These are phyloP conservation scores for Nicotiana tabacum DNA, from an alignment of 257 asterid species.

Conservation along the genomic window DNA sequence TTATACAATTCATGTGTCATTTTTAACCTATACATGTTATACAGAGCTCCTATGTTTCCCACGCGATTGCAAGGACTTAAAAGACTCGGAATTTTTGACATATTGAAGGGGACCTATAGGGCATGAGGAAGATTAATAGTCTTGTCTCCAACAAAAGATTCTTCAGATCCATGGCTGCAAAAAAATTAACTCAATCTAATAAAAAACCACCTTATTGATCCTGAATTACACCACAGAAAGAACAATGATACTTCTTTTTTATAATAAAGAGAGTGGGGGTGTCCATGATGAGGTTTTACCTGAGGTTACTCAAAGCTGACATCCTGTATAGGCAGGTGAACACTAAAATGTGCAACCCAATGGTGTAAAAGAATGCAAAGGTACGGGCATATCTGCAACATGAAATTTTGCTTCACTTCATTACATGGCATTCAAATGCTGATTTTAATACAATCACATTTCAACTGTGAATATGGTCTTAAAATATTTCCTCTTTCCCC, in stretches of 20 bases:
- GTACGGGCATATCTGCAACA: conserved; percentile 76
- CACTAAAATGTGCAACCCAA: conserved; percentile 84
- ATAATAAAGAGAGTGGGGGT: background rate
- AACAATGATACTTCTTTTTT: background rate
- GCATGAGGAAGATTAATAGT: conserved; percentile 58
- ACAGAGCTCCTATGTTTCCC: background rate
- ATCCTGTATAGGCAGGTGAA: conserved; percentile 89
- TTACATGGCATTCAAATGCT: background rate
- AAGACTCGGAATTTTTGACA: background rate
- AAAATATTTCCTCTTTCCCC: background rate
- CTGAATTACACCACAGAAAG: background rate
- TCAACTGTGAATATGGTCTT: background rate
- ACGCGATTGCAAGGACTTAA: background rate
- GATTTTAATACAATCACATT: background rate
- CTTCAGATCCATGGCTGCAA: conserved; percentile 82
- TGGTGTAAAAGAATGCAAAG: conserved; percentile 91
- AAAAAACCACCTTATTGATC: conserved; percentile 5
- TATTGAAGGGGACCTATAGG: conserved; percentile 21
- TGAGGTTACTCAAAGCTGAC: conserved; percentile 87
- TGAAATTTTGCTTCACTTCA: background rate
- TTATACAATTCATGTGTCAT: background rate
- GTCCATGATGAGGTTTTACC: conserved; percentile 29
- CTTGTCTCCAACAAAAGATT: conserved; percentile 45
- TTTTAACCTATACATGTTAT: background rate
- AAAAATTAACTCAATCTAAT: conserved; percentile 6